Evolutionary conservation across 176 grass and related monocot genomes (phyloP).

Genomic region (Triticum urartu): DNA sequence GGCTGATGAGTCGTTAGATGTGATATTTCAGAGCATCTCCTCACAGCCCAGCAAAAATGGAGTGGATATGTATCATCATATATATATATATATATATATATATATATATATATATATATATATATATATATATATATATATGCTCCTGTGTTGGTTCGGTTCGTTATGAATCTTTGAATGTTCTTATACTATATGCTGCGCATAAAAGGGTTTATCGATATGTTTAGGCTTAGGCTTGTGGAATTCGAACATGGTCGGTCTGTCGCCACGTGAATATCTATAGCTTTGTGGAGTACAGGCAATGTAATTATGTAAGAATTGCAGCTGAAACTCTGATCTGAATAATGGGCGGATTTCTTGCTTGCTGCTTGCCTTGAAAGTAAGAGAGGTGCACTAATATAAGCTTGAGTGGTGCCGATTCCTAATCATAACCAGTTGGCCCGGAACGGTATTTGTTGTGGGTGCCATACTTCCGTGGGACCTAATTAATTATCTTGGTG

Average conservation of each 20-base stretch:
- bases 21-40: slow-evolving; percentile 25
- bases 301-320: neutral
- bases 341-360: neutral
- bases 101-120: neutral
- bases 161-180: neutral
- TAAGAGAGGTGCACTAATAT: too few relatives aligned
- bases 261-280: neutral
- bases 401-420: too few relatives aligned
- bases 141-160: neutral
- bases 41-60: neutral
- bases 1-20: neutral
- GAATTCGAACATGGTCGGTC: neutral
- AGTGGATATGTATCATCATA: neutral
- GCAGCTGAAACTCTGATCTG: neutral
- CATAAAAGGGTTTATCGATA: neutral
- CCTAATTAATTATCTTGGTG: too few relatives aligned
- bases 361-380: too few relatives aligned
- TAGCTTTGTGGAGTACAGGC: neutral
- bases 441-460: too few relatives aligned
- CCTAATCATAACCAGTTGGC: too few relatives aligned
- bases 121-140: neutral
- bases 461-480: too few relatives aligned
- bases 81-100: neutral
- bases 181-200: neutral
- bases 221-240: neutral